A percentile compares a stretch with the other conserved stretches of the same genome.
These are phyloP conservation scores for Endoconidiophora laricicola DNA, from an alignment of 2,329 filamentous ascomycete species.

Conservation along the genomic window DNA sequence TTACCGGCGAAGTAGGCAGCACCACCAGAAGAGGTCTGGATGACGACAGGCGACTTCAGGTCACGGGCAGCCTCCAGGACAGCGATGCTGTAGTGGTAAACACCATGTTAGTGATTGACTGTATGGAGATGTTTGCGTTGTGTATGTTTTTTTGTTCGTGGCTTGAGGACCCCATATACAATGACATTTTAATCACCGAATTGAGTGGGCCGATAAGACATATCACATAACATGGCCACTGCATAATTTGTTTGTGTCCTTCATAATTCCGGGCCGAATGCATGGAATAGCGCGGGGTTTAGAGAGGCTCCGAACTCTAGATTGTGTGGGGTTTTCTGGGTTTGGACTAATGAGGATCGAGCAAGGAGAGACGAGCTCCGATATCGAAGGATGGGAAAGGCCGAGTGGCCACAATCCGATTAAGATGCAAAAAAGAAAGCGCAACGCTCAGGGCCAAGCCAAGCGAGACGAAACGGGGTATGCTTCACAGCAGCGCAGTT, in stretches of 20 bases:
- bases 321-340: too few relatives aligned
- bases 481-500: too few relatives aligned
- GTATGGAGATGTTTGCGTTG: background rate
- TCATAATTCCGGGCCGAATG: conserved; percentile 2
- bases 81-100: conserved; percentile 35
- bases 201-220: background rate
- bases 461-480: too few relatives aligned
- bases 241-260: background rate
- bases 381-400: conserved; percentile 1
- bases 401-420: too few relatives aligned
- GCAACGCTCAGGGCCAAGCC: background rate
- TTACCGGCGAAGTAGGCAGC: conserved; percentile 86
- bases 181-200: background rate
- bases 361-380: background rate
- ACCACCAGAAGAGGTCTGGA: conserved; percentile 88
- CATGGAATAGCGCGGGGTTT: background rate
- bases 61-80: conserved; percentile 90
- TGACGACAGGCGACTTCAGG: conserved; percentile 76
- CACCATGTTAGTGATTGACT: conserved; percentile 54
- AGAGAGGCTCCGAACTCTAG: too few relatives aligned
- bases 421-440: background rate
- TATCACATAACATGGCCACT: too few relatives aligned
- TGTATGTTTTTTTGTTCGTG: background rate
- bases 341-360: too few relatives aligned
- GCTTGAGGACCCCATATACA: background rate